Evolutionary conservation across 495 filamentous ascomycete species (phyloP).

Genomic region (Aspergillus campestris): DNA sequence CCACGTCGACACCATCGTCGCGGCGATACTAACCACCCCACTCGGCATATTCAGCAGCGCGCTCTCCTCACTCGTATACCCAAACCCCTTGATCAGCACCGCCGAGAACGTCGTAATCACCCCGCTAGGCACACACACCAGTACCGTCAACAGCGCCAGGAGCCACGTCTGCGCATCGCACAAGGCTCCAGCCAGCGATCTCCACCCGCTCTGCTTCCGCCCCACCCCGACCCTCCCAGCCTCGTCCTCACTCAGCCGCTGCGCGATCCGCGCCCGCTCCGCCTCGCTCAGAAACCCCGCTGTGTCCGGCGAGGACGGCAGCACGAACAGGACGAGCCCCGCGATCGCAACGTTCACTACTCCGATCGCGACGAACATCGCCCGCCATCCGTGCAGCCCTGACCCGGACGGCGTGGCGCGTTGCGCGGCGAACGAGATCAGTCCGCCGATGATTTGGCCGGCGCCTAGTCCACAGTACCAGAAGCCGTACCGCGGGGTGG

Average conservation of each 20-base stretch:
- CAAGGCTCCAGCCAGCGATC: slow-evolving; percentile 29
- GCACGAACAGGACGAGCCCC: slow-evolving; percentile 38
- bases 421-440: slow-evolving; percentile 55
- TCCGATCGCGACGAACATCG: slow-evolving; percentile 57
- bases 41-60: slow-evolving; percentile 59
- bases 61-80: slow-evolving; percentile 31
- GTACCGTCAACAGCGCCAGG: slow-evolving; percentile 34
- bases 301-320: slow-evolving; percentile 43
- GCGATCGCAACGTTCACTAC: slow-evolving; percentile 46
- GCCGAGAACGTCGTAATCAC: slow-evolving; percentile 42
- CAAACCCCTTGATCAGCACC: slow-evolving; percentile 40
- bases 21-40: slow-evolving; percentile 46
- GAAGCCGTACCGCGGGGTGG: slow-evolving; percentile 51
- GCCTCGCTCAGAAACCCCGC: slow-evolving; percentile 45
- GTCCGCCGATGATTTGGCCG: slow-evolving; percentile 54
- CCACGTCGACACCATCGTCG: slow-evolving; percentile 43
- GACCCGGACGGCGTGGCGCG: slow-evolving; percentile 26
- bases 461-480: slow-evolving; percentile 60
- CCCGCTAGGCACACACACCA: slow-evolving; percentile 42
- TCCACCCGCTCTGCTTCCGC: slow-evolving; percentile 29
- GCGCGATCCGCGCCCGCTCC: slow-evolving; percentile 33
- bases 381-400: slow-evolving; percentile 46
- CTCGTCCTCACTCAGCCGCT: slow-evolving; percentile 38
- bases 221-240: slow-evolving; percentile 45
- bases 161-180: slow-evolving; percentile 34